Evolutionary conservation across 2,329 filamentous ascomycete species (phyloP), one percentile per base, ranked within the genome.

Genomic region (Furcasterigmium sp.): DNA sequence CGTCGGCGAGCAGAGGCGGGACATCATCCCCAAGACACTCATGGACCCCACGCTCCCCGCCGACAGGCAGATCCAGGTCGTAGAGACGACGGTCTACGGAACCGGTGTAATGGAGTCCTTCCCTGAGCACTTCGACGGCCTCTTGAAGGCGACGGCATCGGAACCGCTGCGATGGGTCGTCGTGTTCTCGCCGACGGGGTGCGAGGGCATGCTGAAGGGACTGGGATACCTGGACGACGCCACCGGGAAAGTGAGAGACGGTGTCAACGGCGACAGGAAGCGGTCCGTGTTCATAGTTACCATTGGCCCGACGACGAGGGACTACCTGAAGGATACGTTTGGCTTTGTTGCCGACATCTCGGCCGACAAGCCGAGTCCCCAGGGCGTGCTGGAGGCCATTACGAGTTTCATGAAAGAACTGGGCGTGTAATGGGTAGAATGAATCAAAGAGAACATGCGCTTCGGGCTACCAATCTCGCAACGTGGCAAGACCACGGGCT

Each of bases 301-400:
- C 0, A 98, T 98, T 62, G 93, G 93, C 1, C 91, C 93, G 11
- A 98, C 93, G 15, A 98, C 93, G 10, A 76, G 84, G 49, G 82
- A 90, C 52, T 82, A 88, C 64, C 66, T 98, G 36, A 60, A 69
- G 14, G 68, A 72, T 17, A 74, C 71, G 2, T 88, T 89, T 59
- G 77, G 67, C 1, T 85, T 82, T 50, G 73, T 81, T 53, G 81
- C 87, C 1, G 82, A 91, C 58, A 85, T 87, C n/a, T 94, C 85
- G 62, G 87, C 93, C 2, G 78, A 79, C 55, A 84, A 75, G 55
- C 93, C 93, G 2, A 95, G 80, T 59, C 87, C 91, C 0, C 82
- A 91, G 55, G 91, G 91, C 0, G 68, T 97, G 2, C 72, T 78
- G 51, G 69, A 80, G 36, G 88, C 76, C 0, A 91, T 96, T 49